Evolutionary conservation across 2,329 filamentous ascomycete genomes (phyloP).

Genomic region (Pseudogymnoascus sp.): DNA sequence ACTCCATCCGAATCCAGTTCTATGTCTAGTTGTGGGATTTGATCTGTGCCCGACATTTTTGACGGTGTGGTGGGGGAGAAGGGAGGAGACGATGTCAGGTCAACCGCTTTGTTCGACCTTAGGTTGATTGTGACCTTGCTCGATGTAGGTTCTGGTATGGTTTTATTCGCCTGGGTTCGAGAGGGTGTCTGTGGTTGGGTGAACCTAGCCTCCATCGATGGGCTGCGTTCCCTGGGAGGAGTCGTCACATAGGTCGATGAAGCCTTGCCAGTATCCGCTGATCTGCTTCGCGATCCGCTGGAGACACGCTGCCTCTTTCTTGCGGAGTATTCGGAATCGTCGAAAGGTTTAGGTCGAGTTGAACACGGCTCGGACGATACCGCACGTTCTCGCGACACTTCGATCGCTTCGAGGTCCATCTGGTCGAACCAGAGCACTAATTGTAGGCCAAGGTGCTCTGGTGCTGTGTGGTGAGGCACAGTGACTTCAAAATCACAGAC

Average conservation of each 20-base stretch:
- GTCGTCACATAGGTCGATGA: conserved; percentile 18
- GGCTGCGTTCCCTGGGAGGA: conserved; percentile 25
- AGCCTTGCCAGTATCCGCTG: conserved; percentile 32
- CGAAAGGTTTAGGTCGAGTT: conserved; percentile 55
- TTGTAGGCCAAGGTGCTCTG: conserved; percentile 36
- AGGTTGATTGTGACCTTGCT: conserved; percentile 55
- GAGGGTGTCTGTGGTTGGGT: conserved; percentile 24
- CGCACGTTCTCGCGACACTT: conserved; percentile 45
- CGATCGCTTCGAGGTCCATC: conserved; percentile 27
- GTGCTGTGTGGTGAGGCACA: background rate
- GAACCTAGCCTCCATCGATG: conserved; percentile 22
- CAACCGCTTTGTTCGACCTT: conserved; percentile 38
- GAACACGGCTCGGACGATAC: conserved; percentile 55
- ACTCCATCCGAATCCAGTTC: conserved; percentile 26
- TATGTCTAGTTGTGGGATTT: conserved; percentile 19
- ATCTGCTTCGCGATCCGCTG: conserved; percentile 45
- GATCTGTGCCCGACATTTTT: conserved; percentile 19
- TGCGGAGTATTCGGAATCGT: conserved; percentile 39
- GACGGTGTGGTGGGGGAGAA: conserved; percentile 32
- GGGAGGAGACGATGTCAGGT: conserved; percentile 36
- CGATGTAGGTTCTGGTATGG: conserved; percentile 37
- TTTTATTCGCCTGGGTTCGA: conserved; percentile 26
- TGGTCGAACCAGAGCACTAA: conserved; percentile 41
- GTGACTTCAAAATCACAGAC: conserved; percentile 1
- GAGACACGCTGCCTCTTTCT: conserved; percentile 57